Base-by-base conservation (phyloP, 225 moss, liverwort and hornwort genomes). In the Straminergon stramineum region DNA sequence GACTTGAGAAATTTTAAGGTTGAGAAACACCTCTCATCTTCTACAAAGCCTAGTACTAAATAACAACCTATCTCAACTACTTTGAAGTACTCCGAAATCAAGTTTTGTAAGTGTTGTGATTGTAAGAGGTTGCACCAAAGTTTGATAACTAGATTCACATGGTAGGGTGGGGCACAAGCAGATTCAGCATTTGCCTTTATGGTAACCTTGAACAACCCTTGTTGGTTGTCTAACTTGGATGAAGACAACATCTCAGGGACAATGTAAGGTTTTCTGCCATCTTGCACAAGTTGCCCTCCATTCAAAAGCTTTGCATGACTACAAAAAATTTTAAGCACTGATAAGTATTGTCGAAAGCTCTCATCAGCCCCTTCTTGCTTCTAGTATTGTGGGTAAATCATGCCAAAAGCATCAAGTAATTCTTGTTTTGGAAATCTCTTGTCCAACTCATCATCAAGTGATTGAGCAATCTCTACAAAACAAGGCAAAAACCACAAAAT, bases 91-190 rank as follows among this genome's bases (percentile, higher is more conserved):
- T 35, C 4, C 14, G 2, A 48, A 20, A n/a, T 58, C 24, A 80
- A 23, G 9, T 10, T 80, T 2, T 2, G 6, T 0, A 60, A 57
- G 27, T 39, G 39, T 0, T 2, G 10, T 15, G 26, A 26, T 1
- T 58, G 6, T 4, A 5, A 58, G 1, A 60, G 4, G 2, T 4
- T 80, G 7, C 56, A 0, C 41, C 5, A 80, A 0, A 80, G 4
- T 2, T 60, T 58, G 0, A 60, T 80, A 0, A 80, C 1, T 21
- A 6, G 60, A 17, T 80, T 80, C 0, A 60, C 6, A 13, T 27
- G 1, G 7, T 16, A 39, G 15, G 17, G 17, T 0, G 4, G 0
- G n/a, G 6, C 5, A 9, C 39, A 27, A 24, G 27, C 15, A 13
- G 0, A 56, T 0, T 60, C 2, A 15, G 0, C 15, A 6, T 60